phyloP scores from a whole-genome alignment of 2,329 filamentous ascomycete species.

The Beauveria sp. region DNA sequence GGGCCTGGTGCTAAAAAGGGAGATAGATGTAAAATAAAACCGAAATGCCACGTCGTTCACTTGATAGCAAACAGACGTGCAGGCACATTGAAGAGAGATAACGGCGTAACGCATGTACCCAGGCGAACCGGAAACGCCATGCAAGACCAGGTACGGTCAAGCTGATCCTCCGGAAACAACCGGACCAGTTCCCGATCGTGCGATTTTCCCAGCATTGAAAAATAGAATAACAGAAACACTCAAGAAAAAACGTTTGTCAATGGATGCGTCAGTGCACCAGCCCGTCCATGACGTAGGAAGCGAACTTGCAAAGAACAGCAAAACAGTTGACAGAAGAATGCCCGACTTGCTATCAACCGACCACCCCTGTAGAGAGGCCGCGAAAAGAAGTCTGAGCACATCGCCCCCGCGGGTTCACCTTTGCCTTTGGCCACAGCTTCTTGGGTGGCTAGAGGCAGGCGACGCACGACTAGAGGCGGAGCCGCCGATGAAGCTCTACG shows the following conservation, averaged over 20 bases:
- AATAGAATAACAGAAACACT: constrained; percentile 17
- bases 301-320: not conserved
- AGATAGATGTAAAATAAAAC: constrained; percentile 9
- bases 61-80: not conserved
- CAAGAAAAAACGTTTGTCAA: constrained; percentile 20
- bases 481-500: constrained; percentile 19
- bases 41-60: not conserved
- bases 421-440: not conserved
- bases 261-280: constrained; percentile 1
- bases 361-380: not conserved
- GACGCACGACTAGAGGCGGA: constrained; percentile 9
- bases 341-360: not conserved
- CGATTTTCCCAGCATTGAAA: constrained; percentile 22
- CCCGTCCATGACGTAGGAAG: not conserved
- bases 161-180: constrained; percentile 15
- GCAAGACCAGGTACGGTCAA: constrained; percentile 17
- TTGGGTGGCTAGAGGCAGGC: not conserved
- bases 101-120: constrained; percentile 20
- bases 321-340: constrained; percentile 11
- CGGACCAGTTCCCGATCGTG: constrained; percentile 18
- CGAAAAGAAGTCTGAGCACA: not conserved
- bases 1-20: constrained; percentile 6
- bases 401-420: not conserved
- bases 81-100: constrained; percentile 16
- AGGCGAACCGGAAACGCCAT: constrained; percentile 23